phyloP scores from a whole-genome alignment of 2,329 filamentous ascomycete species.

The Penicillium psychrosexuale region DNA sequence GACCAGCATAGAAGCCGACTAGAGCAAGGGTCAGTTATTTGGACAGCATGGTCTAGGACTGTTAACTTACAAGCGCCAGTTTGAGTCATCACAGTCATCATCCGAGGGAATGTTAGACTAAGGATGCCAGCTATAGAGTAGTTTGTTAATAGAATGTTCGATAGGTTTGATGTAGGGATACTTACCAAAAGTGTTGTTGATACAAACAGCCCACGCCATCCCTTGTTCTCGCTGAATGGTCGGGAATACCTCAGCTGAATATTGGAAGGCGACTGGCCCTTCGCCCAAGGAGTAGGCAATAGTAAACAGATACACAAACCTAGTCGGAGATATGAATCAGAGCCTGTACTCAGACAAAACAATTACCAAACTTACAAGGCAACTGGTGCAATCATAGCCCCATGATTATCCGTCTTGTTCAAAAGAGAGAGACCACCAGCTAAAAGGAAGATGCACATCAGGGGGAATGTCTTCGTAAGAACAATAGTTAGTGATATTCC shows the following conservation, averaged over 20 bases:
- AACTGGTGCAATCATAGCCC: conserved; percentile 33
- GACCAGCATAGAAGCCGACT: conserved; percentile 40
- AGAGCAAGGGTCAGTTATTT: conserved; percentile 39
- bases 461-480: conserved; percentile 60
- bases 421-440: conserved; percentile 56
- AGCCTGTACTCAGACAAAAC: not conserved
- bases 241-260: conserved; percentile 54
- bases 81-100: conserved; percentile 46
- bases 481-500: not conserved
- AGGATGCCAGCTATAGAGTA: conserved; percentile 42
- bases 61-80: conserved; percentile 53
- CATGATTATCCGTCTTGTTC: conserved; percentile 38
- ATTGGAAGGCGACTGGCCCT: conserved; percentile 51
- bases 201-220: conserved; percentile 30
- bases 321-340: conserved; percentile 46
- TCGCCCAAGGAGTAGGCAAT: conserved; percentile 62
- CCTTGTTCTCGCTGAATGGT: conserved; percentile 48
- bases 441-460: conserved; percentile 62
- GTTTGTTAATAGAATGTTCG: conserved; percentile 10
- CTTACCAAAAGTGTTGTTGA: conserved; percentile 28
- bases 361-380: conserved; percentile 13
- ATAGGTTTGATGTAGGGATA: conserved; percentile 3
- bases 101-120: conserved; percentile 47
- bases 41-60: fast-evolving
- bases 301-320: conserved; percentile 63